Base-by-base conservation (phyloP, 78 protist genomes). In the Thecamonas trahens region DNA sequence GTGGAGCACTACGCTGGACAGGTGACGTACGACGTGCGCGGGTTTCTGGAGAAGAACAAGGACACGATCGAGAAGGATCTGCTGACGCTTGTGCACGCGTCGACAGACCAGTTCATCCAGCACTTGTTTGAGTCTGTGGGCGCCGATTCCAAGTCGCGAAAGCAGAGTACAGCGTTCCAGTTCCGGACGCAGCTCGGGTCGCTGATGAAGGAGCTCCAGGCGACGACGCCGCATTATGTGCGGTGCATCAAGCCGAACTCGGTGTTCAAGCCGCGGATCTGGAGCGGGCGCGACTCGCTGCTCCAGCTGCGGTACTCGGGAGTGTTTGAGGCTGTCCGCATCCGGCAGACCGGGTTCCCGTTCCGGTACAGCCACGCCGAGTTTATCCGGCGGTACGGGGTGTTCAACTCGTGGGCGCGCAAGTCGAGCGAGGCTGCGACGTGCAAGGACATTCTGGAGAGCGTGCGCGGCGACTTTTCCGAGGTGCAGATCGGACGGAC, bases 201-300 rank as follows among this genome's bases (percentile, higher is more conserved):
- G 32, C 55, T 91, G 38, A 74, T 91, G 83, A 70, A 72, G 61
- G 58, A 60, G 22, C 54, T 91, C 45, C 69, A 80, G 38, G 17
- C 78, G 8, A 80, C 91, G 18, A 72, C 61, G 31, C 93, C 94
- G 17, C 96, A 92, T 63, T 92, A 87, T 49, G 85, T 92, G 34
- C 83, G 96, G 40, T 92, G 96, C 75, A 57, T 92, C 68, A 89
- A 90, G 75, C 96, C 96, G 15, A 90, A 92, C 74, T 17, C 74
- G 15, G 34, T 29, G 44, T 80, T 76, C 74, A 14, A 28, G 70
- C 69, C 93, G 34, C 8, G 0, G 45, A 0, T 22, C 20, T 78
- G 32, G 55, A 1, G 42, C 31, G 54, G 52, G 59, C 45, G 24
- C 31, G 83, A 2, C 49, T 38, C 60, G 4, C 32, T 75, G 50